Evolutionary conservation across 2,329 filamentous ascomycete species (phyloP), one percentile per base, ranked within the genome.

Genomic region (Daldinia sp.): DNA sequence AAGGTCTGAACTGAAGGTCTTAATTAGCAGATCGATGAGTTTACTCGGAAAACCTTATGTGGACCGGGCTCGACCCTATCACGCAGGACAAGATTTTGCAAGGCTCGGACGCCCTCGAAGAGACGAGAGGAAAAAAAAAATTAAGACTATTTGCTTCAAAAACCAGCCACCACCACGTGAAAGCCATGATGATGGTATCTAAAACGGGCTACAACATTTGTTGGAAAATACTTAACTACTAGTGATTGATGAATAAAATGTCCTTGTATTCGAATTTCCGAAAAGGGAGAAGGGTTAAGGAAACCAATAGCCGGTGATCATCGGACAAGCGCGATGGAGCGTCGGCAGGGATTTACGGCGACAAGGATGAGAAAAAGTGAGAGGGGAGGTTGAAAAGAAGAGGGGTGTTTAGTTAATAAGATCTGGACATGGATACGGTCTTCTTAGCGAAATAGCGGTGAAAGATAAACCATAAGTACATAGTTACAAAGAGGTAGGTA

Each of bases 301-400:
- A 72, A 68, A 65, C 70, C 72, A 75, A 76, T 75, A 74, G 69
- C 71, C 68, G 68, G 67, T 69, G 74, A 77, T 77, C 76, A 75
- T 76, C 74, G 75, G 74, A 75, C 76, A 75, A 72, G 73, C 71
- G 71, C 68, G 69, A 75, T 74, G 73, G 73, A 71, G 72, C 57
- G 65, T 68, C 67, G 57, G 73, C 71, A 76, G 73, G 72, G 74
- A 72, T 76, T 72, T 63, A 70, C 73, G 66, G 71, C 72, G 71
- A 72, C 72, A 70, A 63, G 69, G 69, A 72, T 68, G 53, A 64
- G 46, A 61, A 66, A 37, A 61, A 37, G 37, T 59, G 54, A 68
- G 61, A 65, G 67, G 63, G 61, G 59, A 63, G 56, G 69, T 63
- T 60, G 59, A 68, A 59, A 60, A 65, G 59, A 58, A 58, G 67